Conservation (phyloP, 495 filamentous ascomycete genomes). For the Corynascus novoguineensis region DNA sequence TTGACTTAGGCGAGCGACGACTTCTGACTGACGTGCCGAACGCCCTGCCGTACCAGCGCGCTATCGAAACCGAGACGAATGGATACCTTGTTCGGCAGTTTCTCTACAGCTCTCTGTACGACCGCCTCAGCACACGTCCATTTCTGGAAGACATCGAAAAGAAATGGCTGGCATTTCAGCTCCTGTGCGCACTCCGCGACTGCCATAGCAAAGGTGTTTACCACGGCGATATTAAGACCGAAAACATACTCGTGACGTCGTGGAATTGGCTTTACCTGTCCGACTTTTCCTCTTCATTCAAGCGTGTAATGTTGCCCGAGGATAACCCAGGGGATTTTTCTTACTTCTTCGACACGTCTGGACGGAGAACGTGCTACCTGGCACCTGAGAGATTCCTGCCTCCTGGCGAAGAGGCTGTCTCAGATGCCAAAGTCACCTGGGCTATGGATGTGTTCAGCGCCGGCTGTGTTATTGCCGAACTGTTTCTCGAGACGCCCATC, state of each 20-base stretch:
- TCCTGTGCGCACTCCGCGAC: slow-evolving; percentile 87
- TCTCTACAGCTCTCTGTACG: slow-evolving; percentile 93
- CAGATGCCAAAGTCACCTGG: slow-evolving; percentile 61
- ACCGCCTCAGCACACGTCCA: slow-evolving; percentile 92
- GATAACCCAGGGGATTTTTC: slow-evolving; percentile 97
- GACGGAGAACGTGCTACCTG: slow-evolving; percentile 88
- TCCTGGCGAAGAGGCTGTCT: slow-evolving; percentile 56
- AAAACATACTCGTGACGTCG: slow-evolving; percentile 92
- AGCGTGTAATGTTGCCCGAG: slow-evolving; percentile 89
- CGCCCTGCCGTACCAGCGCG: slow-evolving; percentile 80
- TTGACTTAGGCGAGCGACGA: slow-evolving; percentile 66
- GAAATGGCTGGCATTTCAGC: slow-evolving; percentile 96
- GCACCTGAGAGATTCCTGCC: slow-evolving; percentile 88
- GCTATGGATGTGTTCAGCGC: slow-evolving; percentile 99
- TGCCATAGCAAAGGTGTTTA: slow-evolving; percentile 87
- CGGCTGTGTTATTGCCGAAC: slow-evolving; percentile 94
- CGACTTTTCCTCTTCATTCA: slow-evolving; percentile 94
- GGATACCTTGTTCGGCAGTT: slow-evolving; percentile 96
- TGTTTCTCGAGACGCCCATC: slow-evolving; percentile 92
- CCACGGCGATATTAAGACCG: slow-evolving; percentile 98
- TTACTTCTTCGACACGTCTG: slow-evolving; percentile 94
- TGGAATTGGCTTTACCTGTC: slow-evolving; percentile 99
- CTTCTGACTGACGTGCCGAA: slow-evolving; percentile 80
- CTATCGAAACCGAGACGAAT: slow-evolving; percentile 82
- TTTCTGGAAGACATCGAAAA: slow-evolving; percentile 97